Conservation (phyloP, 306 rosid genomes). For the Quercus berberidifolia region DNA sequence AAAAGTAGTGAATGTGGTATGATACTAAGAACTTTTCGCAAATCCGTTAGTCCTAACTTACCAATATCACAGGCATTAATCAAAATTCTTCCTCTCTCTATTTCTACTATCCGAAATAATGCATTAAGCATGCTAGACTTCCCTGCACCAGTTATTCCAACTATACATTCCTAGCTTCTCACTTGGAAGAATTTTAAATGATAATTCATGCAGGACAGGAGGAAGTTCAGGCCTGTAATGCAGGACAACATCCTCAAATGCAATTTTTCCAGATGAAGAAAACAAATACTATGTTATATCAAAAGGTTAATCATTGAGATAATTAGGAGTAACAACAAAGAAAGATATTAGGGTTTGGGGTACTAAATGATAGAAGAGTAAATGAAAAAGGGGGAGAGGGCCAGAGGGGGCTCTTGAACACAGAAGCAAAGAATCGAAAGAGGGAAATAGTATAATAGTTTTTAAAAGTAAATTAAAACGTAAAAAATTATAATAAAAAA, state of each 20-base stretch:
- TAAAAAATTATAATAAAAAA: too few relatives aligned
- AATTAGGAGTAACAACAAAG: too few relatives aligned
- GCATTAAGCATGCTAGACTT: constrained; percentile 87
- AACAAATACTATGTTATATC: too few relatives aligned
- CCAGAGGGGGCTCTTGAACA: too few relatives aligned
- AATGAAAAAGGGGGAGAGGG: too few relatives aligned
- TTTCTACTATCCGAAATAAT: constrained; percentile 67
- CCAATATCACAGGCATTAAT: constrained; percentile 67
- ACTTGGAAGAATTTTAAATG: constrained; percentile 51
- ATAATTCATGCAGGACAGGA: constrained; percentile 69
- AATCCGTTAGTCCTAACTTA: constrained; percentile 58
- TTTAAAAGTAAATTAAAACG: too few relatives aligned
- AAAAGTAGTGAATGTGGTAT: constrained; percentile 83
- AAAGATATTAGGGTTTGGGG: too few relatives aligned
- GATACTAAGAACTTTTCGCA: constrained; percentile 66
- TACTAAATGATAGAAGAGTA: too few relatives aligned
- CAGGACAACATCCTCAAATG: constrained; percentile 70
- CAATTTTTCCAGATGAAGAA: constrained; percentile 52
- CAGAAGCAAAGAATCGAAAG: too few relatives aligned
- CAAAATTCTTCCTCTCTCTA: constrained; percentile 60
- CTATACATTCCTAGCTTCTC: constrained; percentile 71
- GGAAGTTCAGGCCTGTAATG: constrained; percentile 83
- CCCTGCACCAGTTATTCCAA: constrained; percentile 94
- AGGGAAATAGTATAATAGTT: too few relatives aligned
- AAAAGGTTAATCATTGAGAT: too few relatives aligned